Conservation (phyloP, 805 yeast genomes). For the Suhomyces sp. region DNA sequence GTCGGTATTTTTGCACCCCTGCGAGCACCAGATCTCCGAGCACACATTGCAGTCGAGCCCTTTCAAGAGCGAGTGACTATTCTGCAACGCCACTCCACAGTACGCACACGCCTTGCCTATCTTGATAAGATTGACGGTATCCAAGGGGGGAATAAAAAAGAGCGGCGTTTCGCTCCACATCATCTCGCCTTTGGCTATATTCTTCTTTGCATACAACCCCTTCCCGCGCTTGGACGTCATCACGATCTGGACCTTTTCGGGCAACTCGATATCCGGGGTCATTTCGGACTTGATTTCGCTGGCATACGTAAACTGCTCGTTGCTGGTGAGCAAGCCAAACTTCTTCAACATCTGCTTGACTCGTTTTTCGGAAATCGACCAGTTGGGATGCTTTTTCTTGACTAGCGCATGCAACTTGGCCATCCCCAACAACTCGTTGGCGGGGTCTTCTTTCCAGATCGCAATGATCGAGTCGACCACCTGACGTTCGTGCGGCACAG, state of each 20-base stretch:
- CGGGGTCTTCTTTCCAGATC: constrained; percentile 67
- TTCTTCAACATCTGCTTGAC: constrained; percentile 52
- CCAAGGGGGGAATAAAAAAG: constrained; percentile 65
- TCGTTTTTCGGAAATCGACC: constrained; percentile 63
- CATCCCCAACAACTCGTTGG: constrained; percentile 55
- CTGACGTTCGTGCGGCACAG: constrained; percentile 56
- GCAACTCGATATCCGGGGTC: constrained; percentile 44
- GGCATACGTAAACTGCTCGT: constrained; percentile 47
- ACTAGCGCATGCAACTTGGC: constrained; percentile 51
- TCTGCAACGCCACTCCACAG: constrained; percentile 57
- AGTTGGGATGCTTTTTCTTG: constrained; percentile 50
- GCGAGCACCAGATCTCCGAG: constrained; percentile 68
- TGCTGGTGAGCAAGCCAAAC: constrained; percentile 46
- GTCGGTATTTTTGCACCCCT: constrained; percentile 54
- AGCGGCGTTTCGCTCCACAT: constrained; percentile 63
- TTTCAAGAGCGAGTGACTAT: constrained; percentile 27
- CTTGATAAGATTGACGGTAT: constrained; percentile 55
- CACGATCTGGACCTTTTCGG: constrained; percentile 43
- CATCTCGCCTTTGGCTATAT: constrained; percentile 47
- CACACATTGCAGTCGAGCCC: constrained; percentile 69
- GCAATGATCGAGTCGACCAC: constrained; percentile 58
- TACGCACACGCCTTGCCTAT: constrained; percentile 66
- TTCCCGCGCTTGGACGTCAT: constrained; percentile 57
- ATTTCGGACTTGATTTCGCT: constrained; percentile 49
- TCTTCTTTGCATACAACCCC: constrained; percentile 52